phyloP scores from a whole-genome alignment of 306 rosid species.

The Canavalia ensiformis region DNA sequence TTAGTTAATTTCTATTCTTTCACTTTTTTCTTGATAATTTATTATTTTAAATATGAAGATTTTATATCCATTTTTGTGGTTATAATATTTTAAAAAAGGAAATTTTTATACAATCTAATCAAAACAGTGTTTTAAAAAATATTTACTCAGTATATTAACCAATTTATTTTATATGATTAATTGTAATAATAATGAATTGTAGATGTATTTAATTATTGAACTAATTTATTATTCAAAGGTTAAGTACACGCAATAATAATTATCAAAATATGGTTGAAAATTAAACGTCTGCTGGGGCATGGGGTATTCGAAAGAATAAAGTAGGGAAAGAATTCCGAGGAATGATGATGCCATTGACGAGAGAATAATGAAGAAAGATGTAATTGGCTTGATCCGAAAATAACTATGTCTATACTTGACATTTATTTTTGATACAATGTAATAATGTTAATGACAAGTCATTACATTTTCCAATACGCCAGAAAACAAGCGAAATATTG shows the following conservation, averaged over 20 bases:
- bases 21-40: too few relatives aligned
- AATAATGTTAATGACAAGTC: conserved; percentile 23
- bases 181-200: too few relatives aligned
- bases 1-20: too few relatives aligned
- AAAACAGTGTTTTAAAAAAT: too few relatives aligned
- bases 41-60: too few relatives aligned
- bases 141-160: too few relatives aligned
- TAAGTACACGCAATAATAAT: not conserved
- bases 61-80: too few relatives aligned
- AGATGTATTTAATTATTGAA: too few relatives aligned
- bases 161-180: too few relatives aligned
- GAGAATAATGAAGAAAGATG: not conserved
- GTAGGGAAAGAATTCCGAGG: not conserved
- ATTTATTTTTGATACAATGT: not conserved
- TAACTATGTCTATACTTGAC: not conserved
- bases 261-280: conserved; percentile 24
- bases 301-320: conserved; percentile 16
- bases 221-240: not conserved
- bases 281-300: not conserved
- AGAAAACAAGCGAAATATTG: not conserved
- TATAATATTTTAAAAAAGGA: too few relatives aligned
- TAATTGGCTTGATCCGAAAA: not conserved
- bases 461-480: not conserved
- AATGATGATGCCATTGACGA: not conserved
- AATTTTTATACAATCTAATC: too few relatives aligned